Percentiles rank a stretch among this genome's conserved stretches.
Evolutionary conservation across 1,139 yeast species (phyloP).

Genomic region (Cylindricascospora bacillispora): DNA sequence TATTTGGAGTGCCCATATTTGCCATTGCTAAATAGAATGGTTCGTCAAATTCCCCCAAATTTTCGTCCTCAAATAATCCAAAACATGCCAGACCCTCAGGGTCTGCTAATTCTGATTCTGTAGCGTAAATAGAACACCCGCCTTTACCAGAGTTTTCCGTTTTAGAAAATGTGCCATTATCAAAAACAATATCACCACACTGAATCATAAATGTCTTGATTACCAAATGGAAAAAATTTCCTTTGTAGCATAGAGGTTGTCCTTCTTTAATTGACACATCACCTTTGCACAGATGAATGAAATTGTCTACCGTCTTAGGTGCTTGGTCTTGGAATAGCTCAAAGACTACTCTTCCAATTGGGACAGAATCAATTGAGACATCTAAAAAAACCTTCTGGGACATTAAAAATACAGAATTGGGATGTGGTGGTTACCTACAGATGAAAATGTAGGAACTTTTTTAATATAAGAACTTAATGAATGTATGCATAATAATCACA

Average conservation of each 20-base stretch:
- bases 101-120: conserved; percentile 16
- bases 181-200: conserved; percentile 49
- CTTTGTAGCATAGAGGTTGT: conserved; percentile 28
- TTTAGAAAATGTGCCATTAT: conserved; percentile 23
- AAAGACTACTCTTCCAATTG: conserved; percentile 52
- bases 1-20: conserved; percentile 40
- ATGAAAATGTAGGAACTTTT: no score
- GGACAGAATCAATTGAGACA: conserved; percentile 34
- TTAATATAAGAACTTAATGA: no score
- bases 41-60: conserved; percentile 34
- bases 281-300: conserved; percentile 34
- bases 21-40: conserved; percentile 61
- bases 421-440: neutral
- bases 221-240: conserved; percentile 50
- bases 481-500: no score
- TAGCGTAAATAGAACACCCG: conserved; percentile 35
- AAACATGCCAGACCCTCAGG: conserved; percentile 11
- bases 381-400: conserved; percentile 38
- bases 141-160: conserved; percentile 39
- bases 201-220: conserved; percentile 72
- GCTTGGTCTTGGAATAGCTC: conserved; percentile 42
- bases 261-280: conserved; percentile 25
- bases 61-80: conserved; percentile 49
- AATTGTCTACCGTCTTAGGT: conserved; percentile 47
- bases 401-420: neutral